These are phyloP conservation scores for Hypoxylon sp. DNA, from an alignment of 2,329 filamentous ascomycete genomes.

Conservation along the genomic window DNA sequence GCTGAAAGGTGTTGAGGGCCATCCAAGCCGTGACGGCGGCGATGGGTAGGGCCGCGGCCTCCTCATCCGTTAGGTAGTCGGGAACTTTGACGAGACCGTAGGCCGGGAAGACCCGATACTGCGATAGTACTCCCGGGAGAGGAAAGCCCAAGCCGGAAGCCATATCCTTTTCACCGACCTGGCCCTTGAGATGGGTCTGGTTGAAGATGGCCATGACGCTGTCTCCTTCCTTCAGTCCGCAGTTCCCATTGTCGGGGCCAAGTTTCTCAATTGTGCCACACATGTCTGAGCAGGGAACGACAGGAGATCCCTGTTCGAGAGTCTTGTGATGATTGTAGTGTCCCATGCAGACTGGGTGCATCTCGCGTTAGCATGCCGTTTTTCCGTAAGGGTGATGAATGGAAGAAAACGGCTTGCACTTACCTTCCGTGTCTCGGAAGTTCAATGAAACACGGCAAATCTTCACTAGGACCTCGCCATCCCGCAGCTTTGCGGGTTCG, in stretches of 20 bases:
- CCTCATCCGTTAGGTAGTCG: constrained; percentile 68
- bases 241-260: constrained; percentile 59
- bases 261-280: constrained; percentile 70
- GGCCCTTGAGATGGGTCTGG: constrained; percentile 69
- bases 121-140: constrained; percentile 67
- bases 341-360: constrained; percentile 69
- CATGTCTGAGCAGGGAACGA: constrained; percentile 79
- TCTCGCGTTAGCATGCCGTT: background rate
- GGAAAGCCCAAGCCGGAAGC: constrained; percentile 71
- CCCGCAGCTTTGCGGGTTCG: background rate
- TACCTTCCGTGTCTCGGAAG: background rate
- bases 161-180: constrained; percentile 68
- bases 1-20: constrained; percentile 71
- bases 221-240: constrained; percentile 67
- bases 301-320: constrained; percentile 55
- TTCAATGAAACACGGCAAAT: background rate
- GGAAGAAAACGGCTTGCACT: background rate
- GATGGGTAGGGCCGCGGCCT: constrained; percentile 72
- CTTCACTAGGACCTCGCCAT: background rate
- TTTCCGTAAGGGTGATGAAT: background rate
- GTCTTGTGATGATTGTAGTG: constrained; percentile 75
- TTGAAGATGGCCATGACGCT: constrained; percentile 77
- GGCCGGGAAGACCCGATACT: constrained; percentile 71
- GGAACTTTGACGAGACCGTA: constrained; percentile 69
- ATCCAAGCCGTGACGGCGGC: constrained; percentile 75